A percentile compares a stretch with the other conserved stretches of the same genome.
Evolutionary conservation across 2,329 filamentous ascomycete species (phyloP).

Genomic region (Trichothecium roseum): DNA sequence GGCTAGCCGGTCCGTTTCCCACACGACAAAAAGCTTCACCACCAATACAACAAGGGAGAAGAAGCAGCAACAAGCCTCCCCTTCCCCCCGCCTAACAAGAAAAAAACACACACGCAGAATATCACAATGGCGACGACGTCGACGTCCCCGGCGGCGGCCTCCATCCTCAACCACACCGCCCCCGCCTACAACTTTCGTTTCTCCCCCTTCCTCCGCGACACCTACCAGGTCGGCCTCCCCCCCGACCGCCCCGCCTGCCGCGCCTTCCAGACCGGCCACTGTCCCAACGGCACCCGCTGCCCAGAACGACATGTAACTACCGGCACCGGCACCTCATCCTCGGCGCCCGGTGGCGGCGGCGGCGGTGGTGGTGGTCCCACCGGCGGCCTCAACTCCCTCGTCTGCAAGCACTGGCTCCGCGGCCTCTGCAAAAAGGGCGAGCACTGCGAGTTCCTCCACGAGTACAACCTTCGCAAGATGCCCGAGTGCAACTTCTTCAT

Average conservation of each 20-base stretch:
- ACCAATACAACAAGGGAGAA: neutral
- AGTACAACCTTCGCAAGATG: slow-evolving; percentile 97
- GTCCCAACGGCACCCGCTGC: slow-evolving; percentile 74
- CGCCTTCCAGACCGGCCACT: slow-evolving; percentile 76
- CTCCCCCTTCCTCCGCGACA: slow-evolving; percentile 71
- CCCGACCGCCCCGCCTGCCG: slow-evolving; percentile 74
- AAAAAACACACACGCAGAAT: neutral
- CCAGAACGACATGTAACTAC: slow-evolving; percentile 69
- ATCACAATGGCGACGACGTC: slow-evolving; percentile 18
- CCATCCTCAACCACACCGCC: slow-evolving; percentile 47
- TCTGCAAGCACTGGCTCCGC: slow-evolving; percentile 98
- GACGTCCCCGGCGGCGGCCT: slow-evolving; percentile 18
- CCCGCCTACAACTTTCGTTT: slow-evolving; percentile 67
- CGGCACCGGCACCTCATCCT: neutral
- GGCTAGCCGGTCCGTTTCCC: too few species aligned
- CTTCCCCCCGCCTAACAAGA: neutral
- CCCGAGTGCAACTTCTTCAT: slow-evolving; percentile 97
- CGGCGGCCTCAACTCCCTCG: slow-evolving; percentile 64
- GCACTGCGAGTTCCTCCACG: slow-evolving; percentile 93
- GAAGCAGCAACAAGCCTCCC: neutral
- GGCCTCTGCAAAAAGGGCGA: slow-evolving; percentile 97
- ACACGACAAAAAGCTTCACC: neutral
- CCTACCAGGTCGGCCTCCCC: slow-evolving; percentile 75
- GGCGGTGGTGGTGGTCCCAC: slow-evolving; percentile 17
- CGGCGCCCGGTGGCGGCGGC: slow-evolving; percentile 18